Base-by-base conservation (phyloP, 2,329 filamentous ascomycete species). In the Penicillium sp. region DNA sequence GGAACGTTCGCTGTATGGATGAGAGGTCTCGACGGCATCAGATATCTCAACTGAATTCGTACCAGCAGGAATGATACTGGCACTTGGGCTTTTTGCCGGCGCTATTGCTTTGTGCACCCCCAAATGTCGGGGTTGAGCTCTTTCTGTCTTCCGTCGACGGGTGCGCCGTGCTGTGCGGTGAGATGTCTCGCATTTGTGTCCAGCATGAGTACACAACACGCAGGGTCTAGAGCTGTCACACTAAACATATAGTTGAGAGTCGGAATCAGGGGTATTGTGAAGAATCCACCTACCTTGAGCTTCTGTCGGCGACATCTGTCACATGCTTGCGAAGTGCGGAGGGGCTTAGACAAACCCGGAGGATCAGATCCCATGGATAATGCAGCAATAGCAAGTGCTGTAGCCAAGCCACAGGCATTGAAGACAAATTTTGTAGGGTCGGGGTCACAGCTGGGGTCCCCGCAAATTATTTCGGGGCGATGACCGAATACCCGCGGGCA, bases 191-290 rank as follows among this genome's bases (percentile, higher is more conserved):
- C 62, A 64, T 54, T 60, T 47, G 27, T 49, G 49, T 10, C 53
- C 48, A 22, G 60, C 54, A 14, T 55, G 60, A 18, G 56, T 46
- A 39, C 62, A 64, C 1, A 63, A 51, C 3, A 56, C 52, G 38
- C 62, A 64, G 9, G 62, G 80, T 78, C 10, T 86, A 84, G 0
- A 86, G 85, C 8, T 81, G 88, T 67, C 80, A 18, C 54, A 56
- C 54, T 56, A 40, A 18, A 13, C 13, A 29, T 2, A 0, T 2
- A 14, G 5, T 56, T 18, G 53, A 27, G 9, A 27, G 1, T 32
- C 16, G n/a, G 1, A 5, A 81, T 89, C 27, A 16, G n/a, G 16
- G 36, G 10, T 8, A n/a, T 27, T 13, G 21, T 43, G 14, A 22
- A 42, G 11, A n/a, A 39, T 29, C 29, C 14, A 31, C 27, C 45